Percentiles rank a stretch among this genome's conserved stretches.
Evolutionary conservation across 352 stramenopile genomes (phyloP).

Genomic region (Phytophthora fragariae): DNA sequence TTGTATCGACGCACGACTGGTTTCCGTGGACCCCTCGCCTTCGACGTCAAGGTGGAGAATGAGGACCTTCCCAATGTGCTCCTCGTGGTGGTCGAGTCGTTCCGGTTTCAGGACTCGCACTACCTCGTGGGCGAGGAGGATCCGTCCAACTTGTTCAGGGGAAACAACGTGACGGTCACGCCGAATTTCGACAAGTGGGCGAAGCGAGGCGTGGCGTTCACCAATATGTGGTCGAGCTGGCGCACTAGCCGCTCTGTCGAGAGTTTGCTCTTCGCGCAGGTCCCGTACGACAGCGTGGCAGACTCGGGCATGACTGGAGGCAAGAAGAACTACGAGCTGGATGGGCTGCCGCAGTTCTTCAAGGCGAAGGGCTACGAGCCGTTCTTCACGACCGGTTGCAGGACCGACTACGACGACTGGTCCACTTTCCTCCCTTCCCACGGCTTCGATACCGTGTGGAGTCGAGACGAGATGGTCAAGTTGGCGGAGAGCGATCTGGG

Average conservation of each 20-base stretch:
- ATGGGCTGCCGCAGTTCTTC: constrained; percentile 56
- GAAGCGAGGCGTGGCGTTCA: constrained; percentile 52
- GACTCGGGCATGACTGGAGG: constrained; percentile 41
- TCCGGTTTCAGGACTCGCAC: constrained; percentile 57
- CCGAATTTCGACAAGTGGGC: constrained; percentile 61
- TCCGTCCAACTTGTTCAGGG: constrained; percentile 42
- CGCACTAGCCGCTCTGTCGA: constrained; percentile 58
- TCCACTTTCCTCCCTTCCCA: constrained; percentile 48
- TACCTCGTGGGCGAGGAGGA: constrained; percentile 57
- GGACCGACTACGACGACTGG: constrained; percentile 57
- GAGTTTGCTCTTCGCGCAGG: constrained; percentile 54
- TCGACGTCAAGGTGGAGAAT: constrained; percentile 48
- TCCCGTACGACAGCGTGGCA: constrained; percentile 44
- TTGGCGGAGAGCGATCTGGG: constrained; percentile 41
- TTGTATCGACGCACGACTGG: constrained; percentile 48
- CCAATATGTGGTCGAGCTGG: constrained; percentile 66
- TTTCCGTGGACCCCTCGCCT: constrained; percentile 48
- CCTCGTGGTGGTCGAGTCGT: constrained; percentile 60
- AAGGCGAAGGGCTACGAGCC: constrained; percentile 55
- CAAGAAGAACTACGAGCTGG: constrained; percentile 32
- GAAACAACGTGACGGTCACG: constrained; percentile 36
- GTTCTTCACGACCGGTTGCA: constrained; percentile 51
- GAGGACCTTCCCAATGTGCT: constrained; percentile 53
- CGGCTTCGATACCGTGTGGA: constrained; percentile 55
- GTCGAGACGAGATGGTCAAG: constrained; percentile 39